Conservation (phyloP, 768 basidiomycete genomes). For the Kwoniella newhampshirensis region DNA sequence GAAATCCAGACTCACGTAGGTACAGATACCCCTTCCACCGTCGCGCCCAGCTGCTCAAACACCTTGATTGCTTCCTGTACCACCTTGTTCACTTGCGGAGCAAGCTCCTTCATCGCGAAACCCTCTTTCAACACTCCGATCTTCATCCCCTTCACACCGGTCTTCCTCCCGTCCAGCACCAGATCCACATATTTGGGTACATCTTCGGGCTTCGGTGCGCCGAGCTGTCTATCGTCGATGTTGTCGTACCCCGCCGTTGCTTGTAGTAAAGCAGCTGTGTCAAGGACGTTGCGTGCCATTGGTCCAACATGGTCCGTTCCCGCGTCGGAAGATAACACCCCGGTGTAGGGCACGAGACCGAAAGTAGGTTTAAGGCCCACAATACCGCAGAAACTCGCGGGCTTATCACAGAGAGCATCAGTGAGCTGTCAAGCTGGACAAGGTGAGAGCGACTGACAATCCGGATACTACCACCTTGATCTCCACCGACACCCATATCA, state of each 20-base stretch:
- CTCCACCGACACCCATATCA: slow-evolving; percentile 59
- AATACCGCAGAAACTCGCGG: slow-evolving; percentile 56
- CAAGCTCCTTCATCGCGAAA: slow-evolving; percentile 51
- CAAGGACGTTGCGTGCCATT: slow-evolving; percentile 53
- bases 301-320: slow-evolving; percentile 57
- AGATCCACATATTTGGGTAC: slow-evolving; percentile 52
- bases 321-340: slow-evolving; percentile 56
- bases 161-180: slow-evolving; percentile 33
- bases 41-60: slow-evolving; percentile 55
- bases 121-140: slow-evolving; percentile 57
- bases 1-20: slow-evolving; percentile 50
- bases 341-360: slow-evolving; percentile 59
- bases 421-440: neutral
- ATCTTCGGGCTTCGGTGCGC: slow-evolving; percentile 51
- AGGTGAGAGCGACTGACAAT: slow-evolving; percentile 30
- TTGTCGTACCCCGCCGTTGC: slow-evolving; percentile 58
- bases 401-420: slow-evolving; percentile 37
- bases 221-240: slow-evolving; percentile 57
- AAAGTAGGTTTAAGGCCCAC: slow-evolving; percentile 58
- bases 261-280: slow-evolving; percentile 56
- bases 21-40: slow-evolving; percentile 56
- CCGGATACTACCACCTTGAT: slow-evolving; percentile 59
- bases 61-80: slow-evolving; percentile 53
- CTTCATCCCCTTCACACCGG: slow-evolving; percentile 52
- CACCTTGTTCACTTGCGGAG: slow-evolving; percentile 53